Percentiles rank a stretch among this genome's conserved stretches.
Evolutionary conservation across 2,329 filamentous ascomycete genomes (phyloP).

Genomic region (Sphaerostilbella broomeana): DNA sequence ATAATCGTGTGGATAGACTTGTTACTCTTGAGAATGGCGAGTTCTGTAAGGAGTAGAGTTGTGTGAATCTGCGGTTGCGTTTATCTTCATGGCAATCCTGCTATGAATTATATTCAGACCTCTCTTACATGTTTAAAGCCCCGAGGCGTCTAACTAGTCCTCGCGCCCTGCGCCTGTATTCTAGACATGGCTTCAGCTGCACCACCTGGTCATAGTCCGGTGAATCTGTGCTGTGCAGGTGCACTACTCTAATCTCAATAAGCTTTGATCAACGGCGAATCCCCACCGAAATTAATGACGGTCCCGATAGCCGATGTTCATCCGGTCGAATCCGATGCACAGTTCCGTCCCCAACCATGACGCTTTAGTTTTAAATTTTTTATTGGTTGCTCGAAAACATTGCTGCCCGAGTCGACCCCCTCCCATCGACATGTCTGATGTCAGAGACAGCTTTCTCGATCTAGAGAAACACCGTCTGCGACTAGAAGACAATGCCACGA

Average conservation of each 20-base stretch:
- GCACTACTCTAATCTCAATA: no score
- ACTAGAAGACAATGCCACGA: constrained; percentile 64
- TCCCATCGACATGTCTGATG: constrained; percentile 32
- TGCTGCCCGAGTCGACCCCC: not conserved
- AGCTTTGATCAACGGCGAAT: no score
- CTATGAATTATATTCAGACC: no score
- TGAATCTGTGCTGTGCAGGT: no score
- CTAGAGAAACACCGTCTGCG: constrained; percentile 69
- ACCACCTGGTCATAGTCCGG: no score
- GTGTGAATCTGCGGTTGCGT: no score
- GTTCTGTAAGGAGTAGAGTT: not conserved
- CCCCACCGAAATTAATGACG: no score
- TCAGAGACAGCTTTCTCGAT: constrained; percentile 51
- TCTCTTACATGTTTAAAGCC: no score
- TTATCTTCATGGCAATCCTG: no score
- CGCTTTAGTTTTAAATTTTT: constrained; percentile 15
- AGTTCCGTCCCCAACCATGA: not conserved
- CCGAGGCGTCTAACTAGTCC: no score
- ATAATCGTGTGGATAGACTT: not conserved
- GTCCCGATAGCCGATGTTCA: constrained; percentile 24
- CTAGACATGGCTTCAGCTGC: no score
- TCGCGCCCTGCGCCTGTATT: no score
- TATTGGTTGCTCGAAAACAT: not conserved
- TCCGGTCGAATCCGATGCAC: constrained; percentile 13
- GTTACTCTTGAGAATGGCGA: not conserved